Percentiles rank a stretch among this genome's conserved stretches.
Conservation (phyloP, 331 rosid genomes). For the Stylosanthes scabra region DNA sequence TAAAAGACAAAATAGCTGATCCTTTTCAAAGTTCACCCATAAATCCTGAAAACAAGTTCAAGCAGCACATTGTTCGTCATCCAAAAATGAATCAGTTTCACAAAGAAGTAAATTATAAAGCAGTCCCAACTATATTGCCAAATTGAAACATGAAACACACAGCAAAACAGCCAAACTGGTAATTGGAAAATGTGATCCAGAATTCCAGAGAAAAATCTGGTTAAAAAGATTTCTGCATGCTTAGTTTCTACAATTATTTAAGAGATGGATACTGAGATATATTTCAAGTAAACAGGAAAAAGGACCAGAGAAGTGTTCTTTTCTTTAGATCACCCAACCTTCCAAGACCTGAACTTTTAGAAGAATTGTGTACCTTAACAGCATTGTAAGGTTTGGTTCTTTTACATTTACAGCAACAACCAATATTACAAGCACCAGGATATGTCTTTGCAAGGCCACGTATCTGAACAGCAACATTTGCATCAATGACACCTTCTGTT, state of each 20-base stretch:
- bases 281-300: constrained; percentile 19
- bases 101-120: not conserved
- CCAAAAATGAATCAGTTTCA: not conserved
- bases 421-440: constrained; percentile 57
- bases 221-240: constrained; percentile 14
- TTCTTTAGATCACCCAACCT: constrained; percentile 29
- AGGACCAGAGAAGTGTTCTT: constrained; percentile 13
- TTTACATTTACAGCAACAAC: constrained; percentile 69
- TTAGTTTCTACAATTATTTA: not conserved
- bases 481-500: constrained; percentile 51
- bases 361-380: constrained; percentile 66
- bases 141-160: constrained; percentile 18
- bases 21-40: constrained; percentile 82
- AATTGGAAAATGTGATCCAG: not conserved
- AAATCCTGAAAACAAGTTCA: constrained; percentile 68
- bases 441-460: constrained; percentile 81
- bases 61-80: constrained; percentile 24
- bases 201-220: constrained; percentile 20
- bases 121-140: not conserved
- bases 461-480: constrained; percentile 79
- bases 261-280: constrained; percentile 19
- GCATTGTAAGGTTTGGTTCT: constrained; percentile 66
- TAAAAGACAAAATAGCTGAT: constrained; percentile 89
- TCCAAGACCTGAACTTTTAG: constrained; percentile 27
- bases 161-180: not conserved